Evolutionary conservation across 2,329 filamentous ascomycete species (phyloP), one percentile per base, ranked within the genome.

Genomic region (Pseudogymnoascus sp.): DNA sequence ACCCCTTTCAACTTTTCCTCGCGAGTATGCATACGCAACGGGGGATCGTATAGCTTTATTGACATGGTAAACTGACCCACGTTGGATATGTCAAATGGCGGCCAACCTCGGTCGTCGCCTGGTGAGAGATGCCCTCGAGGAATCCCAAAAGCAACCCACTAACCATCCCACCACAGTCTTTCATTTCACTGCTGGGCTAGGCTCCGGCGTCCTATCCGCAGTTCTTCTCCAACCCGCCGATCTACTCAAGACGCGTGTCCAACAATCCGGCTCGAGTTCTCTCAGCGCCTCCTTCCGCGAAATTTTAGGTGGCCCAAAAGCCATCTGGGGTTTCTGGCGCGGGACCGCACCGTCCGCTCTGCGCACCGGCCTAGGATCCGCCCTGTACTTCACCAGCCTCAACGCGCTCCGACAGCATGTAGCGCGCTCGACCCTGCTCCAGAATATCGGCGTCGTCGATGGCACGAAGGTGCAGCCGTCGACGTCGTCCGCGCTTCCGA

Each of bases 161-260:
- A 23, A 29, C 19, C 23, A 8, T 55, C 31, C n/a, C 23, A 33
- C 61, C 45, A 45, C 69, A 90, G 87, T 84, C 68, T 92, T 91
- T 74, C 94, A 97, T 78, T 96, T 97, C 75, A 77, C 88, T 68
- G 93, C 92, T 66, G 94, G 94, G 66, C 84, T 97, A 62, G 85
- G 85, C 71, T 97, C 92, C 6, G 94, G 94, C 70, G 82, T 96
- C 60, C 84, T 91, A 67, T 94, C 92, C 61, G 92, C 94, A 62
- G 86, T 96, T 64, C 86, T 97, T 62, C 84, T 99, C 14, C 94
- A 99, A 75, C 94, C 94, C 26, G 89, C 94, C 71, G 94, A 99
- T 76, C 87, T 99, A 3, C 86, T 99, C 73, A 99, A 99, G 77
- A 99, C 94, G 31, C 88, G 94, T 55, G 87, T 97, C 41, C 94